Evolutionary conservation across 441 rosid genomes (phyloP), one percentile per base, ranked within the genome.

Genomic region (California macrophylla): DNA sequence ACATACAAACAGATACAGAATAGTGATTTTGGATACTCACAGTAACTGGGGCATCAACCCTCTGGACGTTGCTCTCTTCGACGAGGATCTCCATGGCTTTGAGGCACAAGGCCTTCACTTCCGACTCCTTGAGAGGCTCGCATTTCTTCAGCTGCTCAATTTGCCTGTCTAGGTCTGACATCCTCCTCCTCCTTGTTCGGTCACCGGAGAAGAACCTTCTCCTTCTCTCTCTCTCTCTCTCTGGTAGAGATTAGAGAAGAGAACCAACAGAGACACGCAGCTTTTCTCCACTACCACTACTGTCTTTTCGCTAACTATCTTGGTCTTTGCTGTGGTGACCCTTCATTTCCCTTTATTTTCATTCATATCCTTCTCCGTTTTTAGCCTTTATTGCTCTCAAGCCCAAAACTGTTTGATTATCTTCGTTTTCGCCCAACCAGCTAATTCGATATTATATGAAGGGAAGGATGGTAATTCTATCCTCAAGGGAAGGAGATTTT

Each of bases 1-100:
- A 63, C 12, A 24, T 7, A 42, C 15, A 54, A 15, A n/a, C 8
- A 52, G 8, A 3, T 1, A 64, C 9, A 3, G 3, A 7, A 24
- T 60, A 23, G 40, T 4, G 36, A 0, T 21, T 20, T 15, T 26
- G 28, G 29, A 20, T 1, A 47, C 76, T 70, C 47, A 93, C 96
- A 68, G 98, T 91, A 75, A 94, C 94, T 58, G 98, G 98, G 66
- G 97, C 93, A 68, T 94, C 96, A 15, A 94, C 96, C 54, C 97
- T 87, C 70, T 94, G 97, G 68, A 94, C 98, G 80, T 94, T 94
- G 76, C 97, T 90, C 80, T 94, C 97, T 76, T 94, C 97, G 58
- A 94, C 90, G 38, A 94, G 93, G 62, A 94, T 89, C 70, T 94
- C 97, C 88, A 85, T 89, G 69, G 98, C 98, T 79, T 94, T 94